phyloP scores from a whole-genome alignment of 352 stramenopile genomes.

The Peronosclerospora sorghi region DNA sequence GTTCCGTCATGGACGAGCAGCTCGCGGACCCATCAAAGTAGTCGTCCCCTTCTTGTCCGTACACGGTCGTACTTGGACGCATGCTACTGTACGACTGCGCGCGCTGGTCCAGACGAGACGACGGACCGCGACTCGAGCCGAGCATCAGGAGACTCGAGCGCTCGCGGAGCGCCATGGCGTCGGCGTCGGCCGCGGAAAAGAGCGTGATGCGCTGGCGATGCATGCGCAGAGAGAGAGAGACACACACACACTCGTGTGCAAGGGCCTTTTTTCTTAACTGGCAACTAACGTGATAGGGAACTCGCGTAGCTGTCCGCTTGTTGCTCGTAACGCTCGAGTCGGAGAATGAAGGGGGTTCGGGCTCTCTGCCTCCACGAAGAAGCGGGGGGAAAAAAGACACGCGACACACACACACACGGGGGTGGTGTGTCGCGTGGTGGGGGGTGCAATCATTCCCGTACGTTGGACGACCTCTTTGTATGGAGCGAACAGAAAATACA shows the following conservation, averaged over 20 bases:
- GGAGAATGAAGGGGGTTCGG: slow-evolving; percentile 20
- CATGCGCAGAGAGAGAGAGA: background rate
- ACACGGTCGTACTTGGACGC: slow-evolving; percentile 57
- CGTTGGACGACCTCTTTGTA: too few relatives aligned
- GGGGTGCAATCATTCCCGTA: slow-evolving; percentile 12
- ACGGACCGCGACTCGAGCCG: slow-evolving; percentile 16
- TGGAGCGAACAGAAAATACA: too few relatives aligned
- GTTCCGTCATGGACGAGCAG: slow-evolving; percentile 39
- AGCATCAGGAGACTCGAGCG: slow-evolving; percentile 22
- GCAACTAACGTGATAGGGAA: slow-evolving; percentile 2
- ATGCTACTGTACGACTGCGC: slow-evolving; percentile 40
- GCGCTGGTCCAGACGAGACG: slow-evolving; percentile 21
- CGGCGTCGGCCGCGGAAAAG: slow-evolving; percentile 56
- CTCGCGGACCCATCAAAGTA: slow-evolving; percentile 42
- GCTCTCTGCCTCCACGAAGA: slow-evolving; percentile 8
- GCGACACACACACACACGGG: background rate
- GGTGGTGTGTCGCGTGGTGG: slow-evolving; percentile 7
- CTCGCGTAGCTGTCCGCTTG: slow-evolving; percentile 4
- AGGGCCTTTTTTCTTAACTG: background rate
- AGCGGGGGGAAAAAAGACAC: slow-evolving; percentile 6
- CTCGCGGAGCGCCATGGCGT: slow-evolving; percentile 61
- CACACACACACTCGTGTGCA: background rate
- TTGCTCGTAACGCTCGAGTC: slow-evolving; percentile 15
- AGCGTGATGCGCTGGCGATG: slow-evolving; percentile 60
- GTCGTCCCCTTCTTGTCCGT: slow-evolving; percentile 43